Conservation (phyloP, 768 basidiomycete genomes). For the Boletus speciosus region DNA sequence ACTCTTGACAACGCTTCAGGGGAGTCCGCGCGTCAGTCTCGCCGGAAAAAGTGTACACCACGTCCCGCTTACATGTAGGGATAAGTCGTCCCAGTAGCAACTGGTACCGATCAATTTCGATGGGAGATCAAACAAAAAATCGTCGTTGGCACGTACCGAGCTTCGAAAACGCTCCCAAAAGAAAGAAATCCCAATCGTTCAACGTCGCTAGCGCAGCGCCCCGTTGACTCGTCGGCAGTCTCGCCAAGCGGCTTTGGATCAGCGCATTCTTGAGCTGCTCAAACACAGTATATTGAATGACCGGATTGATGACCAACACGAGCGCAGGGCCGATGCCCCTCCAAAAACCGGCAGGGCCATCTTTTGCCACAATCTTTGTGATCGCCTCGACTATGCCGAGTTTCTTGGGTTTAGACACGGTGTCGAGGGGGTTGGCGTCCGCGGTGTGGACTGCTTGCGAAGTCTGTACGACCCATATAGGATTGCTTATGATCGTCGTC, state of each 20-base stretch:
- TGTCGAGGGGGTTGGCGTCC: conserved; percentile 29
- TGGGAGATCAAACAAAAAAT: not conserved
- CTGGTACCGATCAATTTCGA: conserved; percentile 24
- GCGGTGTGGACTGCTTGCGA: conserved; percentile 73
- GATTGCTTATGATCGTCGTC: conserved; percentile 87
- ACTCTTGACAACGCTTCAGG: conserved; percentile 63
- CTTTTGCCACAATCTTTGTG: conserved; percentile 63
- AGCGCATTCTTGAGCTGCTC: conserved; percentile 91
- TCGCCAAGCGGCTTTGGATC: conserved; percentile 56
- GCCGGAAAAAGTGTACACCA: not conserved
- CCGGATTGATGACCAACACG: conserved; percentile 89
- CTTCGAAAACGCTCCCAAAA: conserved; percentile 93
- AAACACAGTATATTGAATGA: conserved; percentile 90
- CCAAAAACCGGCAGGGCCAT: conserved; percentile 81
- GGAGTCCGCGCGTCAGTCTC: not conserved
- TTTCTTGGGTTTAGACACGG: conserved; percentile 47
- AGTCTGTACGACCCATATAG: conserved; percentile 96
- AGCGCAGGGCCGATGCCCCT: conserved; percentile 93
- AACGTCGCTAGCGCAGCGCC: conserved; percentile 48
- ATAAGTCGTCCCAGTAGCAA: conserved; percentile 59
- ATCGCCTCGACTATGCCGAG: conserved; percentile 66
- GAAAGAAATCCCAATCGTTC: conserved; percentile 86
- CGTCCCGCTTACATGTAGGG: conserved; percentile 59
- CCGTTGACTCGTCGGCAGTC: conserved; percentile 45
- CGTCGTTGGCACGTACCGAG: conserved; percentile 47